Percentiles rank a stretch among this genome's conserved stretches.
Evolutionary conservation across 2,329 filamentous ascomycete genomes (phyloP).

Genomic region (Pestalotiopsis sp.): DNA sequence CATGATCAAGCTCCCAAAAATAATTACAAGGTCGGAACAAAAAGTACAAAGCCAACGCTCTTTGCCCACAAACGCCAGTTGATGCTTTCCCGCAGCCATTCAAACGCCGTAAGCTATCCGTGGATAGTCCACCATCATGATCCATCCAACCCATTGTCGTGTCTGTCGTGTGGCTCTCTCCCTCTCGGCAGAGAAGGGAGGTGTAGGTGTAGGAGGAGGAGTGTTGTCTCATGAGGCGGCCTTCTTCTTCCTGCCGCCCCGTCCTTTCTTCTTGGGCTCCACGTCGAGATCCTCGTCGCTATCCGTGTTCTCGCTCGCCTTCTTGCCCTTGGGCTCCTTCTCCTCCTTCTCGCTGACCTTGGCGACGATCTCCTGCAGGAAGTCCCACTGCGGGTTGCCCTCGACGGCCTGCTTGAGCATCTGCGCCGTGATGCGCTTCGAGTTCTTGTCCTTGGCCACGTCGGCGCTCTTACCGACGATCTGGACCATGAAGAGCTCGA

Average conservation of each 20-base stretch:
- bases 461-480: constrained; percentile 86
- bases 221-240: constrained; percentile 28
- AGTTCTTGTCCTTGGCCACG: constrained; percentile 78
- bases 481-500: constrained; percentile 97
- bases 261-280: constrained; percentile 47
- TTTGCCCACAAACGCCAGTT: constrained; percentile 27
- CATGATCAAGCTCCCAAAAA: neutral
- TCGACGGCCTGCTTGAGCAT: constrained; percentile 92
- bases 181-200: no score
- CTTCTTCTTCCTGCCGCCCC: constrained; percentile 54
- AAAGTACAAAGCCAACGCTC: constrained; percentile 1
- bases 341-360: constrained; percentile 67
- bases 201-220: neutral
- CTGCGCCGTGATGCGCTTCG: constrained; percentile 84
- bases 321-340: constrained; percentile 39
- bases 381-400: constrained; percentile 91
- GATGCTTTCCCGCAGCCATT: constrained; percentile 21
- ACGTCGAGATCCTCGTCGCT: constrained; percentile 51
- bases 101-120: constrained; percentile 21
- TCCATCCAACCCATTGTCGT: constrained; percentile 22
- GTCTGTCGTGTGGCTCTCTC: constrained; percentile 21
- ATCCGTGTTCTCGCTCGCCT: constrained; percentile 55
- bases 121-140: constrained; percentile 17
- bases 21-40: neutral
- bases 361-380: constrained; percentile 84